phyloP scores from a whole-genome alignment of 2,329 filamentous ascomycete species.

The Xylariomycetidae sp. region DNA sequence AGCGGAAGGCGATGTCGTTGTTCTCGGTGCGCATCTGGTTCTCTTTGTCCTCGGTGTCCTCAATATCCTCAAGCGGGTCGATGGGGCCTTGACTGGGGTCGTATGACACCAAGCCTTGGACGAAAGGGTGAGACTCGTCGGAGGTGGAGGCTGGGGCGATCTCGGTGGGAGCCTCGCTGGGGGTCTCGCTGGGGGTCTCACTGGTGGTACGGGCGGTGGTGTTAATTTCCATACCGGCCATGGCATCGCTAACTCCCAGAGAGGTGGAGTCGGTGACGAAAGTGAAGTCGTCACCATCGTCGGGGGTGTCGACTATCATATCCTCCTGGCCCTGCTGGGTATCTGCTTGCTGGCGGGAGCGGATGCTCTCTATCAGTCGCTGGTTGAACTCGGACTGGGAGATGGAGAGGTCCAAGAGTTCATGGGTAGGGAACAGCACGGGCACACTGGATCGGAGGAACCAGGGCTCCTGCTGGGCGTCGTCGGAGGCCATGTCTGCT shows the following conservation, averaged over 20 bases:
- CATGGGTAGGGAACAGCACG: constrained; percentile 7
- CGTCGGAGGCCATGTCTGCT: too few species aligned
- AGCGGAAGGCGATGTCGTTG: constrained; percentile 39
- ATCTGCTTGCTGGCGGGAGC: neutral
- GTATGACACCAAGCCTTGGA: constrained; percentile 27
- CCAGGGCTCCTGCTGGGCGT: constrained; percentile 11
- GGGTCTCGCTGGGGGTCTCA: too few species aligned
- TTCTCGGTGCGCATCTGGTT: constrained; percentile 50
- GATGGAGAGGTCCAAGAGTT: constrained; percentile 7
- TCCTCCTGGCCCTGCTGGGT: neutral
- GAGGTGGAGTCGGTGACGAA: neutral
- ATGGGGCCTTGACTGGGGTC: constrained; percentile 1
- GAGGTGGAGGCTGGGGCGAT: neutral
- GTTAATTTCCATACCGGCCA: constrained; percentile 1
- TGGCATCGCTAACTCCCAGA: neutral
- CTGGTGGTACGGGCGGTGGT: too few species aligned
- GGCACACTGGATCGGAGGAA: constrained; percentile 9
- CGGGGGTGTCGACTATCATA: neutral
- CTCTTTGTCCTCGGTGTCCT: constrained; percentile 17
- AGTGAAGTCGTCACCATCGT: constrained; percentile 2
- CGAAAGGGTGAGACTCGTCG: constrained; percentile 23
- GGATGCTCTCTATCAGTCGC: constrained; percentile 5
- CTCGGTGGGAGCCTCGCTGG: neutral
- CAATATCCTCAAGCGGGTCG: too few species aligned
- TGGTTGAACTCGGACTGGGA: constrained; percentile 7